A percentile compares a stretch with the other conserved stretches of the same genome.
Evolutionary conservation across 805 yeast genomes (phyloP).

Genomic region (Lipomyces orientalis): DNA sequence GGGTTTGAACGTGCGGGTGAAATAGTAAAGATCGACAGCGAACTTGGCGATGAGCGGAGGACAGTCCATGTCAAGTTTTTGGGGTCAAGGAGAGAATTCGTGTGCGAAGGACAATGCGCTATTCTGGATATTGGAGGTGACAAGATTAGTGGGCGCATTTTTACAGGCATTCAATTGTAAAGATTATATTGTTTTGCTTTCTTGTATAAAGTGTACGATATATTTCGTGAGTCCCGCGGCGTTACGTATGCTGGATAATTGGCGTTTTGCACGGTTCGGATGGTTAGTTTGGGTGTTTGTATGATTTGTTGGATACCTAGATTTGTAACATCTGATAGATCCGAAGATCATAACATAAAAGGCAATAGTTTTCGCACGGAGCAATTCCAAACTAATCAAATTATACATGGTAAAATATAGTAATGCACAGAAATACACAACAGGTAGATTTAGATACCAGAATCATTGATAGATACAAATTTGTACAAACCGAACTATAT

Average conservation of each 20-base stretch:
- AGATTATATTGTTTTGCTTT: not conserved
- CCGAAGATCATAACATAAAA: not conserved
- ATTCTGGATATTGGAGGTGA: constrained; percentile 23
- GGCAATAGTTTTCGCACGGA: not conserved
- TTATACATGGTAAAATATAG: not conserved
- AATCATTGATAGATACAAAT: not conserved
- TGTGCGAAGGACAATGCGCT: constrained; percentile 21
- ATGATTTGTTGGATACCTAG: too few species aligned
- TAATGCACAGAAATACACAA: not conserved
- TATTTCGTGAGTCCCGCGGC: not conserved
- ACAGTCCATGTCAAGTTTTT: not conserved
- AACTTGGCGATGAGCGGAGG: constrained; percentile 10
- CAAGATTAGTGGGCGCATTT: constrained; percentile 14
- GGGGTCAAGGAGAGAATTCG: constrained; percentile 27
- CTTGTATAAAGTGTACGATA: not conserved
- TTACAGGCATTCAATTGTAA: not conserved
- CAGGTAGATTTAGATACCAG: not conserved
- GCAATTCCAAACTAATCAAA: not conserved
- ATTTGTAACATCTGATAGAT: not conserved
- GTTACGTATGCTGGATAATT: not conserved
- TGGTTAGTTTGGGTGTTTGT: not conserved
- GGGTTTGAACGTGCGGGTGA: constrained; percentile 29
- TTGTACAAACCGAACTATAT: not conserved
- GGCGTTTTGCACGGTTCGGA: not conserved
- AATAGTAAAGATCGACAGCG: constrained; percentile 4